Conservation (phyloP, 2,329 filamentous ascomycete species). For the Cephalotrichum gorgonifer region DNA sequence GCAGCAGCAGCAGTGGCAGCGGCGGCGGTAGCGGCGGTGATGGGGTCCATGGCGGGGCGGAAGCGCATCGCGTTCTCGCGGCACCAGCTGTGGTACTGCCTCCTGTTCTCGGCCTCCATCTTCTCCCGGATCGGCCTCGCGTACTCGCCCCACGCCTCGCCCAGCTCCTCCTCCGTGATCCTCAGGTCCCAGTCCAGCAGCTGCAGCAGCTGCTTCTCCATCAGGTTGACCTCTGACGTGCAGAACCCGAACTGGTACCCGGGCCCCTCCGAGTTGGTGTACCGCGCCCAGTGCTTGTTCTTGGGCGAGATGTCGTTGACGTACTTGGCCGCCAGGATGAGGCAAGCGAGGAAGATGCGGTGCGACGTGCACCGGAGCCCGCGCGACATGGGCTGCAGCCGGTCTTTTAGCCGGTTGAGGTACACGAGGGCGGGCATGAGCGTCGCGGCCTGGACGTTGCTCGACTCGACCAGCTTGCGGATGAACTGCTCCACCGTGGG, state of each 20-base stretch:
- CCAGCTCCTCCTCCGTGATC: slow-evolving; percentile 76
- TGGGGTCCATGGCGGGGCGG: neutral
- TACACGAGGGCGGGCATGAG: slow-evolving; percentile 97
- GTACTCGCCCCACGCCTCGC: slow-evolving; percentile 79
- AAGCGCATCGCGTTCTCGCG: slow-evolving; percentile 22
- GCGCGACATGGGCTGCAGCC: slow-evolving; percentile 87
- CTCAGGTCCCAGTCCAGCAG: slow-evolving; percentile 90
- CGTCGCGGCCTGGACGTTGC: slow-evolving; percentile 93
- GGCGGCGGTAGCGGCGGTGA: neutral
- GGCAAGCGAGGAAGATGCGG: slow-evolving; percentile 86
- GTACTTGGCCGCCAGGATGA: slow-evolving; percentile 89
- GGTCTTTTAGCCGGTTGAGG: slow-evolving; percentile 70
- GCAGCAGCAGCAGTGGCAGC: slow-evolving; percentile 8
- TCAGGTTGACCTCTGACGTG: slow-evolving; percentile 92
- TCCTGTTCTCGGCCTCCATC: slow-evolving; percentile 39
- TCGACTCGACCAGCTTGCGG: slow-evolving; percentile 77
- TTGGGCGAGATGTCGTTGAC: slow-evolving; percentile 97
- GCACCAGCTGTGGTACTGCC: slow-evolving; percentile 27
- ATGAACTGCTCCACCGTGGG: slow-evolving; percentile 88
- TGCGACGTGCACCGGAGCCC: slow-evolving; percentile 94
- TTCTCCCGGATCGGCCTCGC: slow-evolving; percentile 69
- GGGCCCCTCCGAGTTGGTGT: slow-evolving; percentile 65
- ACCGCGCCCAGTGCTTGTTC: slow-evolving; percentile 99
- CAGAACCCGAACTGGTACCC: slow-evolving; percentile 74
- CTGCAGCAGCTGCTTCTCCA: slow-evolving; percentile 97